A percentile compares a stretch with the other conserved stretches of the same genome.
These are phyloP conservation scores for Apophysomyces variabilis DNA, from an alignment of 371 early-diverging fungal genomes.

Conservation along the genomic window DNA sequence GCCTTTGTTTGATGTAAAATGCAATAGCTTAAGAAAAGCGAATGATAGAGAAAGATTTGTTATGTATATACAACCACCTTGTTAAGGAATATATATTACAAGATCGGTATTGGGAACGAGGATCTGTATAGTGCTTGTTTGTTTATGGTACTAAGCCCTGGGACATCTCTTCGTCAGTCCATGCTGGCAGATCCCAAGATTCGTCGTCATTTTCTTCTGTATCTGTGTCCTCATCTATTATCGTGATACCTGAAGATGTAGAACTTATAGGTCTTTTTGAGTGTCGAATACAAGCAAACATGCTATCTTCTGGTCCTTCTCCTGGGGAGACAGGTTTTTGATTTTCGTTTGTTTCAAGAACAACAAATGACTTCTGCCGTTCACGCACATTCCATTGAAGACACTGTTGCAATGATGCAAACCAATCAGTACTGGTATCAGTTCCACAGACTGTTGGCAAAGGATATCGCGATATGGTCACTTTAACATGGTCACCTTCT, in stretches of 20 bases:
- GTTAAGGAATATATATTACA: too few relatives aligned
- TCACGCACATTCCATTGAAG: conserved; percentile 85
- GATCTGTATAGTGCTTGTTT: too few relatives aligned
- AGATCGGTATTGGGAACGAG: too few relatives aligned
- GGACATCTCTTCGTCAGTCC: conserved; percentile 30
- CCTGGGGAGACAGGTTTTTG: neutral
- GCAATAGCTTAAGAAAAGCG: too few relatives aligned
- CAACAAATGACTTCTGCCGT: conserved; percentile 73
- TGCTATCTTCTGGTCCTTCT: conserved; percentile 1
- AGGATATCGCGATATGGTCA: conserved; percentile 84
- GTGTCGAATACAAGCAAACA: conserved; percentile 27
- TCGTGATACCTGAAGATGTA: neutral
- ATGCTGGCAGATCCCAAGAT: conserved; percentile 23
- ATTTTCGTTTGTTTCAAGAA: conserved; percentile 40
- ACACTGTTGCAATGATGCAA: conserved; percentile 76
- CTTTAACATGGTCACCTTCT: conserved; percentile 89
- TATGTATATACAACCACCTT: too few relatives aligned
- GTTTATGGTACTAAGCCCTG: neutral
- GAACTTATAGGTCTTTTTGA: neutral
- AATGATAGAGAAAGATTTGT: too few relatives aligned
- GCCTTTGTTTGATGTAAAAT: too few relatives aligned
- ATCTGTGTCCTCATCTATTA: neutral
- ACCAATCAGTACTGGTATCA: conserved; percentile 62
- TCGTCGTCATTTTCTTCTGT: conserved; percentile 14
- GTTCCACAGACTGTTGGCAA: conserved; percentile 68